Percentiles rank a stretch among this genome's conserved stretches.
These are phyloP conservation scores for Nymphaea thermarum DNA, from an alignment of 164 flowering plant genomes.

Conservation along the genomic window DNA sequence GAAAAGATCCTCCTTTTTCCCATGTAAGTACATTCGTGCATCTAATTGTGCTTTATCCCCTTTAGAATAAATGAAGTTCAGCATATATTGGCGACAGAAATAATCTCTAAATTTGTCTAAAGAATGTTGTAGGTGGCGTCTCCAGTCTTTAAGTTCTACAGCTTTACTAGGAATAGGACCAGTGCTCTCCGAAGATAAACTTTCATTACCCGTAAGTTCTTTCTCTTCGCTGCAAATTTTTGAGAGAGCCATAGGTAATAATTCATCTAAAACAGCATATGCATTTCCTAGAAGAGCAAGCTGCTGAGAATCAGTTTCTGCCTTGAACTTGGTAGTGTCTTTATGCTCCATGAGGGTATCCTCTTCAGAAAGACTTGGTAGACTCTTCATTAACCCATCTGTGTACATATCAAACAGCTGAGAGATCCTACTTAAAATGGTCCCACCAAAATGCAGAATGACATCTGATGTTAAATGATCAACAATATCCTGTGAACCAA, in stretches of 20 bases:
- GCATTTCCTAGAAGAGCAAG: slow-evolving; percentile 87
- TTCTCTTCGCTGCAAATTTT: slow-evolving; percentile 36
- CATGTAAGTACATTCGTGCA: slow-evolving; percentile 62
- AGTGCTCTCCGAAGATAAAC: slow-evolving; percentile 26
- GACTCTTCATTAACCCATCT: slow-evolving; percentile 54
- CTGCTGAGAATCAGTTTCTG: slow-evolving; percentile 95
- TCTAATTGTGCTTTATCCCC: slow-evolving; percentile 75
- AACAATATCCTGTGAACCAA: slow-evolving; percentile 54
- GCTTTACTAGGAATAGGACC: slow-evolving; percentile 20
- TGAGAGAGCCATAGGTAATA: slow-evolving; percentile 50
- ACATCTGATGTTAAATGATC: slow-evolving; percentile 61
- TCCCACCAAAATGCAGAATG: slow-evolving; percentile 68
- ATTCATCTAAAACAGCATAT: slow-evolving; percentile 73
- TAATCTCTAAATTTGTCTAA: slow-evolving; percentile 85
- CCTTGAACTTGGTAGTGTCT: slow-evolving; percentile 45
- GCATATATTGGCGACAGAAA: slow-evolving; percentile 87
- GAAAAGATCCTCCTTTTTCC: slow-evolving; percentile 40
- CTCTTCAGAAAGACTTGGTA: slow-evolving; percentile 79
- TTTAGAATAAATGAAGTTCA: slow-evolving; percentile 79
- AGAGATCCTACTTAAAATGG: slow-evolving; percentile 45
- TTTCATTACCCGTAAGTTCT: slow-evolving; percentile 32
- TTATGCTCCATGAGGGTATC: slow-evolving; percentile 63
- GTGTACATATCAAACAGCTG: slow-evolving; percentile 77
- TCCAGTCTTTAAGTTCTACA: slow-evolving; percentile 81
- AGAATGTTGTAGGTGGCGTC: slow-evolving; percentile 75